A percentile compares a stretch with the other conserved stretches of the same genome.
phyloP scores from a whole-genome alignment of 2,329 filamentous ascomycete genomes.

The Colletotrichum destructivum region DNA sequence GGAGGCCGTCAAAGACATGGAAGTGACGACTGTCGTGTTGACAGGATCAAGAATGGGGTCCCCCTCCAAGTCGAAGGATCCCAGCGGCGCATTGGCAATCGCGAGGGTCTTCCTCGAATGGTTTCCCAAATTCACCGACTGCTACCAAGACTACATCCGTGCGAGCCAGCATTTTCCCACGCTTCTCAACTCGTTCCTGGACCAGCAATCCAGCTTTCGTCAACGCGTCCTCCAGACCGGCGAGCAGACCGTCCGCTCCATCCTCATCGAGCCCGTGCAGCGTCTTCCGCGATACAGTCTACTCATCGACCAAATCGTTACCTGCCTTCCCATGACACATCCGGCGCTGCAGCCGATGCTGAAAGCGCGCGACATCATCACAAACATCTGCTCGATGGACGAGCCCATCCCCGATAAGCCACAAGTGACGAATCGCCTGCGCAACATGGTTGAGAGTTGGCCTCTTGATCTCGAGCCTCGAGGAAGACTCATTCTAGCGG shows the following conservation, averaged over 20 bases:
- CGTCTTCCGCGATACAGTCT: slow-evolving; percentile 94
- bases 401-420: slow-evolving; percentile 78
- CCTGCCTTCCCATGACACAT: slow-evolving; percentile 87
- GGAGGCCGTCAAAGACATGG: slow-evolving; percentile 83
- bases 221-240: slow-evolving; percentile 85
- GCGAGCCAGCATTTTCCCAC: slow-evolving; percentile 90
- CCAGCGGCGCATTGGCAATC: slow-evolving; percentile 83
- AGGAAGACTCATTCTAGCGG: slow-evolving; percentile 85
- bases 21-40: slow-evolving; percentile 64
- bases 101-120: slow-evolving; percentile 88
- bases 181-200: slow-evolving; percentile 83
- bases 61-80: slow-evolving; percentile 72
- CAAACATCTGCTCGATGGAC: slow-evolving; percentile 96
- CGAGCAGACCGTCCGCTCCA: slow-evolving; percentile 90
- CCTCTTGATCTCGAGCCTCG: slow-evolving; percentile 78
- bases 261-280: slow-evolving; percentile 97
- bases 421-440: slow-evolving; percentile 80
- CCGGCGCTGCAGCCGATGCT: slow-evolving; percentile 87
- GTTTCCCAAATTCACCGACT: slow-evolving; percentile 93
- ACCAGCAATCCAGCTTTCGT: slow-evolving; percentile 86
- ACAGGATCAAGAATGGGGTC: slow-evolving; percentile 61
- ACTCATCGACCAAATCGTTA: slow-evolving; percentile 95
- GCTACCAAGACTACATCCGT: slow-evolving; percentile 93
- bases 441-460: slow-evolving; percentile 84
- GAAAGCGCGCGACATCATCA: slow-evolving; percentile 92